Conservation (phyloP, 2,329 filamentous ascomycete genomes). For the Metarhizium humberi region DNA sequence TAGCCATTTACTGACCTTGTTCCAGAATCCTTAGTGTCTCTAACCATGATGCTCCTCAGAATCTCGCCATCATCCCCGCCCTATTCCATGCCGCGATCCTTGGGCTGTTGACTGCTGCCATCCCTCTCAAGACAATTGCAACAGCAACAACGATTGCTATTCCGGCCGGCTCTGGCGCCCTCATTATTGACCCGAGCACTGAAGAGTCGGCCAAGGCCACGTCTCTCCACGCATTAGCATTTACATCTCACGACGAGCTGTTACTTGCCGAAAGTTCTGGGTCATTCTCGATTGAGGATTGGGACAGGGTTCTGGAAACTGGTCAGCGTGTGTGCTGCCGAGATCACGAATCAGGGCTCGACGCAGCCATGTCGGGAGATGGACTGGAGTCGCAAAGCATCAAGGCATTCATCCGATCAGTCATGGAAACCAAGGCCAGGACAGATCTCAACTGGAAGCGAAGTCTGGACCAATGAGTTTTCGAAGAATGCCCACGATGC, state of each 20-base stretch:
- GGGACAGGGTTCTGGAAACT: constrained; percentile 59
- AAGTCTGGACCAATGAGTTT: constrained; percentile 8
- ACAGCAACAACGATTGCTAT: constrained; percentile 58
- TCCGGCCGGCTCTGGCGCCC: constrained; percentile 27
- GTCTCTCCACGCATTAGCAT: constrained; percentile 77
- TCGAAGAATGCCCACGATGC: not conserved
- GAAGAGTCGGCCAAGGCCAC: constrained; percentile 51
- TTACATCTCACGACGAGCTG: constrained; percentile 64
- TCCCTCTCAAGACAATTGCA: constrained; percentile 68
- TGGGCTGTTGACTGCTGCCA: constrained; percentile 69
- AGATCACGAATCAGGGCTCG: constrained; percentile 25
- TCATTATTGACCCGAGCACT: constrained; percentile 52
- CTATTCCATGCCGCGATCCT: constrained; percentile 73
- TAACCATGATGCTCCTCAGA: constrained; percentile 34
- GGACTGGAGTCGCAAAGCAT: constrained; percentile 36
- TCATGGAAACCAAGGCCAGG: constrained; percentile 45
- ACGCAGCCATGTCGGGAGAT: constrained; percentile 37
- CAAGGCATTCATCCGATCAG: constrained; percentile 51
- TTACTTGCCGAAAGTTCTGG: constrained; percentile 78
- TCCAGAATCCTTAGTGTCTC: not conserved
- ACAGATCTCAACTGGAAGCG: constrained; percentile 50
- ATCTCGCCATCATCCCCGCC: constrained; percentile 70
- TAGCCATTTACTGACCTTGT: not conserved
- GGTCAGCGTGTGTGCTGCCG: constrained; percentile 58
- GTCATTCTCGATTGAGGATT: constrained; percentile 63